Percentiles rank a stretch among this genome's conserved stretches.
Evolutionary conservation across 306 rosid genomes (phyloP).

Genomic region (Mucuna pruriens): DNA sequence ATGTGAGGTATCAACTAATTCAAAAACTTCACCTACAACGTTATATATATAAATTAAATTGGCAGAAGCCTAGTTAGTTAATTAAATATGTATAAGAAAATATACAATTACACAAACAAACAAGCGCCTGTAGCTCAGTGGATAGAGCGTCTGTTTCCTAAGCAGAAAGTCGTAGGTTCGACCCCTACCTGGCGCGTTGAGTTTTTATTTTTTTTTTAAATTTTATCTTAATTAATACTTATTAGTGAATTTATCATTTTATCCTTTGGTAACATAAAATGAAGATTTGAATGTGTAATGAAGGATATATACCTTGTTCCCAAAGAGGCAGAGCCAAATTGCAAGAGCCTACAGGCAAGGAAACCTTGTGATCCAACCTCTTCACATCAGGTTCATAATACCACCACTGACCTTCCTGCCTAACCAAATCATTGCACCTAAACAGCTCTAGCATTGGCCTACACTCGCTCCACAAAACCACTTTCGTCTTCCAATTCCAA

Average conservation of each 20-base stretch:
- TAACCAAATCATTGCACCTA: conserved; percentile 73
- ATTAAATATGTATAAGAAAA: too few relatives aligned
- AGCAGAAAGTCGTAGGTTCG: conserved; percentile 76
- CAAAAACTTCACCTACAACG: not conserved
- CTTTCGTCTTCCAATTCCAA: conserved; percentile 54
- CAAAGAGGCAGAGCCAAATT: conserved; percentile 86
- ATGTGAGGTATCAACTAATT: conserved; percentile 29
- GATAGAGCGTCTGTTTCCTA: conserved; percentile 85
- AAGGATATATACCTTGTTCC: conserved; percentile 74
- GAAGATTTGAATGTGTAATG: not conserved
- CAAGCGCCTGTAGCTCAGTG: conserved; percentile 83
- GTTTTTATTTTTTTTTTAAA: too few relatives aligned
- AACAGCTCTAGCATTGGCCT: conserved; percentile 92
- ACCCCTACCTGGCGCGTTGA: conserved; percentile 57
- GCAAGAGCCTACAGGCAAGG: conserved; percentile 88
- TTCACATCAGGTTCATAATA: conserved; percentile 57
- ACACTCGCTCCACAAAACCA: conserved; percentile 77
- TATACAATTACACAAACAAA: too few relatives aligned
- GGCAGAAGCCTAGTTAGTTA: too few relatives aligned
- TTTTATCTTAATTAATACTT: too few relatives aligned
- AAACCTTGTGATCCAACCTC: conserved; percentile 66
- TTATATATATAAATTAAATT: too few relatives aligned
- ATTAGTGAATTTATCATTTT: not conserved
- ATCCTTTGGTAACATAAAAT: too few relatives aligned
- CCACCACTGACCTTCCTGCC: conserved; percentile 84